Percentiles rank a stretch among this genome's conserved stretches.
Evolutionary conservation across 2,329 filamentous ascomycete genomes (phyloP).

Genomic region (Neurospora crassa): DNA sequence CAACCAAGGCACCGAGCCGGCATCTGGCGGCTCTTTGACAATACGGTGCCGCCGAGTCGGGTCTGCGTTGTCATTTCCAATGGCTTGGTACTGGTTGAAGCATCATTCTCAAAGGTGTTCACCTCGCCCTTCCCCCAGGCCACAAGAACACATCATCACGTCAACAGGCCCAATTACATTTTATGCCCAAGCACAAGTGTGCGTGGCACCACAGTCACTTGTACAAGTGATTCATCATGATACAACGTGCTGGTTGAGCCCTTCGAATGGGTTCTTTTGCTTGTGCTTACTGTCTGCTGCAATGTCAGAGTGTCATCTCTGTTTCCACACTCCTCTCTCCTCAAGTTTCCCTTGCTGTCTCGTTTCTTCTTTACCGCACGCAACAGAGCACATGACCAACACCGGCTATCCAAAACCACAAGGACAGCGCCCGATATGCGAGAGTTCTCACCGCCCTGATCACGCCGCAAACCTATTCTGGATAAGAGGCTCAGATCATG

Average conservation of each 20-base stretch:
- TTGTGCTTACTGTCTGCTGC: background rate
- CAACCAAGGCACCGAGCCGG: background rate
- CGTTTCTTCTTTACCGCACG: background rate
- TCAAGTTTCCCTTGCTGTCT: background rate
- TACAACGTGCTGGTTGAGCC: background rate
- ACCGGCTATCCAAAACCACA: background rate
- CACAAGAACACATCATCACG: background rate
- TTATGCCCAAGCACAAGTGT: background rate
- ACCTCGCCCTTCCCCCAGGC: too few relatives aligned
- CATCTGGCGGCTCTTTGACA: background rate
- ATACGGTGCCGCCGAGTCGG: background rate
- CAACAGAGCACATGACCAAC: background rate
- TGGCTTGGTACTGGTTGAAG: too few relatives aligned
- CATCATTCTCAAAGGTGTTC: background rate
- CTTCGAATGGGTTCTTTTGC: background rate
- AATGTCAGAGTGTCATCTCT: background rate
- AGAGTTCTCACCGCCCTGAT: background rate
- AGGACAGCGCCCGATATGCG: background rate
- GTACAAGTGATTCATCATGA: background rate
- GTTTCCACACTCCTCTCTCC: background rate
- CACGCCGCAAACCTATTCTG: background rate
- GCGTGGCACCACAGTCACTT: background rate
- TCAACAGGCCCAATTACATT: background rate
- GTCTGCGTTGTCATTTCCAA: background rate
- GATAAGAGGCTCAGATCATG: background rate